Percentiles rank a stretch among this genome's conserved stretches.
These are phyloP conservation scores for Eudorina sp. DNA, from an alignment of 139 green algal genomes.

Conservation along the genomic window DNA sequence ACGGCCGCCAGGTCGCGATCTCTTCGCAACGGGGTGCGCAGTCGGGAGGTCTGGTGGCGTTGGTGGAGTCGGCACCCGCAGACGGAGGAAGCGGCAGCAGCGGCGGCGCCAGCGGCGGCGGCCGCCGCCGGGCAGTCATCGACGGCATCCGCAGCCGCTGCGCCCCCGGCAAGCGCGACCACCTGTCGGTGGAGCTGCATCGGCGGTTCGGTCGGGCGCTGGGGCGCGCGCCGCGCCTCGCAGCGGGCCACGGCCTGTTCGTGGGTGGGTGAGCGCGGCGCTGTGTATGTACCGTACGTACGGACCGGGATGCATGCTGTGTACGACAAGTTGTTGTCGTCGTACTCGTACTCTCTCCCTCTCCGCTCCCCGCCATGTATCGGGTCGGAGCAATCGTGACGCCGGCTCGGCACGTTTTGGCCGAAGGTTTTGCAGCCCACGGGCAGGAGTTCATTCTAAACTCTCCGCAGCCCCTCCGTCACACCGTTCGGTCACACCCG, in stretches of 20 bases:
- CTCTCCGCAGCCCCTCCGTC: too few relatives aligned
- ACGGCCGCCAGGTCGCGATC: not conserved
- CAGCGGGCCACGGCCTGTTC: slow-evolving; percentile 23
- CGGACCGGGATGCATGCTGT: too few relatives aligned
- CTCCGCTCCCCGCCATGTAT: too few relatives aligned
- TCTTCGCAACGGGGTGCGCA: slow-evolving; percentile 34
- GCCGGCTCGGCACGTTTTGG: too few relatives aligned
- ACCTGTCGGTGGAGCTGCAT: slow-evolving; percentile 8
- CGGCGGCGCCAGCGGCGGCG: not conserved
- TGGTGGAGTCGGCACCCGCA: not conserved
- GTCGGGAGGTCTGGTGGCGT: slow-evolving; percentile 4
- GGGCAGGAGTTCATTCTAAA: too few relatives aligned
- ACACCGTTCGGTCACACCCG: not conserved
- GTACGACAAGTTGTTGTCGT: too few relatives aligned
- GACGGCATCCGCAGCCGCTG: slow-evolving; percentile 16
- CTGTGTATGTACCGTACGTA: too few relatives aligned
- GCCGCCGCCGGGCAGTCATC: not conserved
- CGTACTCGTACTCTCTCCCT: too few relatives aligned
- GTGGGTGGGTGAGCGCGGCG: not conserved
- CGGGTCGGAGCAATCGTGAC: too few relatives aligned
- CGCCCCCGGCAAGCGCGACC: slow-evolving; percentile 32
- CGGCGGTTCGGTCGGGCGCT: not conserved
- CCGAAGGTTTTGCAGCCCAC: too few relatives aligned
- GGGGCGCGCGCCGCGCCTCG: not conserved
- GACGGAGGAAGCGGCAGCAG: not conserved